Percentiles rank a stretch among this genome's conserved stretches.
These are phyloP conservation scores for Canariomyces notabilis DNA, from an alignment of 2,329 filamentous ascomycete species.

Conservation along the genomic window DNA sequence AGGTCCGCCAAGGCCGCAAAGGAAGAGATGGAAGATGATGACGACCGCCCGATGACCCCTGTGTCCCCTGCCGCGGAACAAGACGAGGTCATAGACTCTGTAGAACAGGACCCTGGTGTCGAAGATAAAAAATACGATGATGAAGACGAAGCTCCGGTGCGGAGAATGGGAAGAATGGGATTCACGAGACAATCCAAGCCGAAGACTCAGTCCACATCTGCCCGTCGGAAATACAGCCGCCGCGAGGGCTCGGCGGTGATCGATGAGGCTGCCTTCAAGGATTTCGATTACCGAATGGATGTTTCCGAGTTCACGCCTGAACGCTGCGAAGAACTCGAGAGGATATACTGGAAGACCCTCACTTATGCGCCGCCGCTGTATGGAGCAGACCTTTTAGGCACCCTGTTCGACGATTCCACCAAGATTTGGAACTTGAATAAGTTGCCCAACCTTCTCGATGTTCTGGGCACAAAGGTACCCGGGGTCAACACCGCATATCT, in stretches of 20 bases:
- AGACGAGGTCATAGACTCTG: slow-evolving; percentile 39
- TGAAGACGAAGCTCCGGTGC: slow-evolving; percentile 35
- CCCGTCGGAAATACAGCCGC: slow-evolving; percentile 79
- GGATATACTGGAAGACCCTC: slow-evolving; percentile 93
- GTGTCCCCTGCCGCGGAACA: slow-evolving; percentile 47
- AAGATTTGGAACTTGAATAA: slow-evolving; percentile 92
- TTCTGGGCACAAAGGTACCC: slow-evolving; percentile 89
- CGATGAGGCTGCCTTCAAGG: slow-evolving; percentile 84
- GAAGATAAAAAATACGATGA: slow-evolving; percentile 43
- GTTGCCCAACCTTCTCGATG: slow-evolving; percentile 86
- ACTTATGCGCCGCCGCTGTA: slow-evolving; percentile 94
- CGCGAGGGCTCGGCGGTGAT: slow-evolving; percentile 72
- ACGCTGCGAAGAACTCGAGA: slow-evolving; percentile 89
- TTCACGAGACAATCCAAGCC: slow-evolving; percentile 44
- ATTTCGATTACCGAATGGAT: slow-evolving; percentile 86
- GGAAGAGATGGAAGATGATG: slow-evolving; percentile 34
- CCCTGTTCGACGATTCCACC: slow-evolving; percentile 81
- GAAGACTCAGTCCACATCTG: slow-evolving; percentile 71
- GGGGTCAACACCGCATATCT: slow-evolving; percentile 98
- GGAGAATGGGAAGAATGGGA: slow-evolving; percentile 47
- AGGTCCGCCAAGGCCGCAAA: slow-evolving; percentile 31
- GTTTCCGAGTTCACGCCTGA: slow-evolving; percentile 85
- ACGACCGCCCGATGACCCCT: slow-evolving; percentile 55
- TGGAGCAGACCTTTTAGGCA: slow-evolving; percentile 93
- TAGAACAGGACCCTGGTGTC: slow-evolving; percentile 43